Conservation (phyloP, 1,284 basidiomycete species). For the Sporisorium graminicola region DNA sequence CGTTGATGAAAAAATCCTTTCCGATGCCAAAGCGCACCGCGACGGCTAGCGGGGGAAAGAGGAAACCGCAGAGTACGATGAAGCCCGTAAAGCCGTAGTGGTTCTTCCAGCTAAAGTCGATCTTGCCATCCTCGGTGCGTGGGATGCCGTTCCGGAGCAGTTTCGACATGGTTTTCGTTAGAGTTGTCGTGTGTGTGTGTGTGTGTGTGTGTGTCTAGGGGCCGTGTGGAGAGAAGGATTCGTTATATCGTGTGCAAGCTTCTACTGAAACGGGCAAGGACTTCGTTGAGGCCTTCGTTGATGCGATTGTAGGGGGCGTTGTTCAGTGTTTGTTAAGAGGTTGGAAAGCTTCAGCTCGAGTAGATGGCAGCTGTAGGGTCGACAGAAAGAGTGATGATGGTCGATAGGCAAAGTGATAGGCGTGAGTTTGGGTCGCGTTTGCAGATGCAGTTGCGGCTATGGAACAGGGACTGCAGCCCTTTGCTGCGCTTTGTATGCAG, state of each 20-base stretch:
- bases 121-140: conserved; percentile 52
- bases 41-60: conserved; percentile 76
- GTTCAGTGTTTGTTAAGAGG: too few species aligned
- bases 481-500: not conserved
- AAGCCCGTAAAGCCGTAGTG: conserved; percentile 61
- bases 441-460: too few species aligned
- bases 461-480: not conserved
- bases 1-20: conserved; percentile 90
- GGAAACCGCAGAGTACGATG: conserved; percentile 60
- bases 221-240: too few species aligned
- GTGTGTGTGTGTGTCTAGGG: too few species aligned
- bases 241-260: too few species aligned
- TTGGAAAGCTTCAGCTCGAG: too few species aligned
- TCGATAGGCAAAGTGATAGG: not conserved
- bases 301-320: too few species aligned
- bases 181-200: not conserved
- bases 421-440: not conserved
- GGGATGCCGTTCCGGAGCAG: conserved; percentile 48
- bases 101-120: conserved; percentile 48
- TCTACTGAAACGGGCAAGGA: too few species aligned
- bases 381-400: not conserved
- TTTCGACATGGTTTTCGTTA: conserved; percentile 32
- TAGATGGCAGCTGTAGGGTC: too few species aligned
- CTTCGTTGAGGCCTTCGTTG: too few species aligned
- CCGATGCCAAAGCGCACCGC: conserved; percentile 94